Evolutionary conservation across 2,329 filamentous ascomycete genomes (phyloP), one percentile per base, ranked within the genome.

Genomic region (Xylariaceae sp.): DNA sequence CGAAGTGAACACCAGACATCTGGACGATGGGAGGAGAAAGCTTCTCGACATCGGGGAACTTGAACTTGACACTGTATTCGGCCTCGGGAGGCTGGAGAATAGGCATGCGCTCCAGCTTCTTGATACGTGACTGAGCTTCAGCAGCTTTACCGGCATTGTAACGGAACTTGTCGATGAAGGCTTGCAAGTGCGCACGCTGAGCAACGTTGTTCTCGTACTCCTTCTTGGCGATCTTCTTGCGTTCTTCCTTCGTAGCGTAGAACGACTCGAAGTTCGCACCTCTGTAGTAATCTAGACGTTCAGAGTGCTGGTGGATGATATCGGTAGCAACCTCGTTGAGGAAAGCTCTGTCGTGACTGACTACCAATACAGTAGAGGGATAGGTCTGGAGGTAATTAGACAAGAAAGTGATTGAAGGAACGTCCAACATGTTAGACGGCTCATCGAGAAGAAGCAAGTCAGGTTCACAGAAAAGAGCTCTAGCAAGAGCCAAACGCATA

Each of bases 381-480:
- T 99, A 99, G 53, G 80, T 81, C 74, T 97, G 92, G 7, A 99
- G 88, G 73, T 99, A 99, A 71, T 92, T 93, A 52, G 93, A 89
- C 73, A 99, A 83, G 84, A 97, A 99, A 58, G 94, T 95, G 72
- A 99, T 97, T 23, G 94, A 97, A n/a, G 94, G 94, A 59, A 99
- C 94, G 77, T 97, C 94, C 90, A 99, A 92, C 93, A 97, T 97
- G 86, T 97, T 97, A 58, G 93, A 97, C 78, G 94, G 94, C 86
- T 99, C 94, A 80, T 99, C 94, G 68, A 99, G 91, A 73, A 99
- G 83, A 61, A 99, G 78, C 55, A 99, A 80, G 76, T 99, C 94
- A 49, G 94, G 94, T 74, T 99, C 94, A 78, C 94, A 99, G 80
- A 99, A 99, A 41, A 99, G 84, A 11, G 94, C 94, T 82, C 94